Evolutionary conservation across 768 basidiomycete genomes (phyloP), one percentile per base, ranked within the genome.

Genomic region (Neoboletus magnificus): DNA sequence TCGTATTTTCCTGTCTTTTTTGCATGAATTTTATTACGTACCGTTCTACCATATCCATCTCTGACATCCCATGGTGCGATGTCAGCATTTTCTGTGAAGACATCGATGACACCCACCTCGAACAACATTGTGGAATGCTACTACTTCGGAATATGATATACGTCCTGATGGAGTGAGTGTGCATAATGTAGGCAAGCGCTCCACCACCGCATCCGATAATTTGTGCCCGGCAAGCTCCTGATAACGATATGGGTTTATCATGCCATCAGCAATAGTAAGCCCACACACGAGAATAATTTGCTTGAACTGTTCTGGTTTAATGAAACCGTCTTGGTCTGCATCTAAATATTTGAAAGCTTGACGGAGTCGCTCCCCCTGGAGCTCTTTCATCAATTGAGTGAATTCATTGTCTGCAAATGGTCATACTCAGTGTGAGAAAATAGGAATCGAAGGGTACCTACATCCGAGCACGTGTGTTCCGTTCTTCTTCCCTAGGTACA

Each of bases 161-260:
- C 86, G 84, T 57, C 89, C 88, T 37, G 93, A 92, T 1, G 92
- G 91, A 55, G 84, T 88, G 56, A 98, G 77, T 20, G 92, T 90
- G 71, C 92, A 93, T 42, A 99, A 74, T 42, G 94, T 96, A 48
- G 97, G 95, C 48, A 99, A 77, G 55, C 93, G 79, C 63, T 98
- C 93, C 57, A 96, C 86, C 49, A 98, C 89, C 9, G 87, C 83
- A 68, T 98, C 91, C 18, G 94, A 97, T 58, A 99, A 79, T 76
- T 99, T 99, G 75, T 99, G 97, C 5, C 95, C 92, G 60, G 93
- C 92, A 68, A 97, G 86, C 79, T 97, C 95, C 93, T 95, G 62
- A 30, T 39, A 23, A 37, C 16, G 25, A 36, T 20, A 48, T 59
- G 46, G 36, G 49, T 41, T 30, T 39, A n/a, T 4, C 22, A 27